A percentile compares a stretch with the other conserved stretches of the same genome.
These are phyloP conservation scores for Eucalyptus marginata DNA, from an alignment of 345 rosid genomes.

Conservation along the genomic window DNA sequence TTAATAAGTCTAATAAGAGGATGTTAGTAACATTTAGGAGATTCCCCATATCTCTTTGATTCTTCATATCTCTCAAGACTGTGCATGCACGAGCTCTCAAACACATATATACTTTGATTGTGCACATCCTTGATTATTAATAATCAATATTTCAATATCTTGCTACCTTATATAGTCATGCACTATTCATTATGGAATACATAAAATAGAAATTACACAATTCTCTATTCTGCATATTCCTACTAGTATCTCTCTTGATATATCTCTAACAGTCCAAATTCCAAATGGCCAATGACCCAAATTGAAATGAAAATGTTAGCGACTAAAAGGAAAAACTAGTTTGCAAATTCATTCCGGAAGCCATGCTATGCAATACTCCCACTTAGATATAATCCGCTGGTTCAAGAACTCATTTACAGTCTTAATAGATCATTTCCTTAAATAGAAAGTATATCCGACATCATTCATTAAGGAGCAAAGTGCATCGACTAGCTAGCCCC, in stretches of 20 bases:
- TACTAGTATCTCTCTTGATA: background rate
- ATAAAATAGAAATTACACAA: background rate
- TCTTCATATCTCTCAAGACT: background rate
- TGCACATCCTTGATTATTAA: background rate
- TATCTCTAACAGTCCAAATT: background rate
- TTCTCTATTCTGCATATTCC: background rate
- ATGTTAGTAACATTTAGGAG: background rate
- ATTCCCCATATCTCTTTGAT: background rate
- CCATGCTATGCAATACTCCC: background rate
- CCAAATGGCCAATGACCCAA: background rate
- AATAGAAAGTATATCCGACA: background rate
- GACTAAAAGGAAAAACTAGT: background rate
- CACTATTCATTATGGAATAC: background rate
- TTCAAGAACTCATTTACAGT: background rate
- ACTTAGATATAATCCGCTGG: background rate
- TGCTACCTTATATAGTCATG: background rate
- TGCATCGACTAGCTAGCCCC: background rate
- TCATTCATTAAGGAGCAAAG: background rate
- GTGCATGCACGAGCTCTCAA: background rate
- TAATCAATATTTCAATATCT: background rate
- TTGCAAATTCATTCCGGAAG: background rate
- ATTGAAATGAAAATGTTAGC: background rate
- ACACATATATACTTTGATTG: background rate
- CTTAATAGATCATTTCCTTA: background rate
- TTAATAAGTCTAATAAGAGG: background rate